A percentile compares a stretch with the other conserved stretches of the same genome.
Conservation (phyloP, 2,329 filamentous ascomycete genomes). For the Sporothrix phasma region DNA sequence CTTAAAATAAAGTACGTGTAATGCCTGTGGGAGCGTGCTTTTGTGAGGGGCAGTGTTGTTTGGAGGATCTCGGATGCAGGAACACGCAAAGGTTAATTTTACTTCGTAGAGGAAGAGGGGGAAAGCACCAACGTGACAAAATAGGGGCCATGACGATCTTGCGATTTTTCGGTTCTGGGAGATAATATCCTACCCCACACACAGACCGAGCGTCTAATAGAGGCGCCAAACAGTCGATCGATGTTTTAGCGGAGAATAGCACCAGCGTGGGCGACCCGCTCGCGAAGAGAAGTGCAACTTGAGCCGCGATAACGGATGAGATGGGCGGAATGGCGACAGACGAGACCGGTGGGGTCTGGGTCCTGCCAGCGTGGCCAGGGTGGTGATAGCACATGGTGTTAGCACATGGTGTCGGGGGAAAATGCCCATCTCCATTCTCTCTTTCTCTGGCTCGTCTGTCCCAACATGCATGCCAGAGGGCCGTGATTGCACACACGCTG, state of each 20-base stretch:
- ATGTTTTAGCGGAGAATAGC: background rate
- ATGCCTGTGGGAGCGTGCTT: background rate
- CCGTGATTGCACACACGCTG: background rate
- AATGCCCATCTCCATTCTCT: background rate
- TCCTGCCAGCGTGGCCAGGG: background rate
- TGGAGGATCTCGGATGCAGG: background rate
- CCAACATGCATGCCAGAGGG: background rate
- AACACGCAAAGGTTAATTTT: background rate
- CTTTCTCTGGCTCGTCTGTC: too few species aligned
- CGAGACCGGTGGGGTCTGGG: background rate
- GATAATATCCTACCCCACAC: background rate
- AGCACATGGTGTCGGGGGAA: background rate
- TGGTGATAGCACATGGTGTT: background rate
- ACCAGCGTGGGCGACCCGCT: background rate
- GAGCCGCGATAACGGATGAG: background rate
- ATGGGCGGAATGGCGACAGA: background rate
- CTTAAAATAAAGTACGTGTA: background rate
- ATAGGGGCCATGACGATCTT: background rate
- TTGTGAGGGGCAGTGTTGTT: background rate
- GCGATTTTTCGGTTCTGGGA: background rate
- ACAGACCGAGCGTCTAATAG: background rate
- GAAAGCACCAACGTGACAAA: background rate
- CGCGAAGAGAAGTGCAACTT: background rate
- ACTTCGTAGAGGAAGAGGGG: background rate
- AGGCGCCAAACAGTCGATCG: background rate